Evolutionary conservation across 2,329 filamentous ascomycete genomes (phyloP).

Genomic region (Diaporthe destruens): DNA sequence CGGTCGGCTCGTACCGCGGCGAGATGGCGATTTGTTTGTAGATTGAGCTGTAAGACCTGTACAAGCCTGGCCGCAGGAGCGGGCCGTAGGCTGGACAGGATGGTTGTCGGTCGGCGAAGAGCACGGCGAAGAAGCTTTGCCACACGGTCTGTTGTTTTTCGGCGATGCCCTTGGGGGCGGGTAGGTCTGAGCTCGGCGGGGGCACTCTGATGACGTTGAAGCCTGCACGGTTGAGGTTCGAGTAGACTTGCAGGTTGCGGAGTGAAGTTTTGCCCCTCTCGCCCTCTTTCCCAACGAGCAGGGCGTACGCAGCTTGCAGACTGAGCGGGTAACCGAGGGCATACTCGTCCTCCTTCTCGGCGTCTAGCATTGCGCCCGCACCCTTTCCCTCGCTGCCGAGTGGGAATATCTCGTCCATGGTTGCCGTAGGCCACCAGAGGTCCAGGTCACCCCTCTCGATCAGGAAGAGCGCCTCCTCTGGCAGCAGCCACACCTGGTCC

Average conservation of each 20-base stretch:
- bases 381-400: slow-evolving; percentile 45
- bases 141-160: slow-evolving; percentile 53
- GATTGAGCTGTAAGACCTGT: slow-evolving; percentile 76
- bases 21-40: slow-evolving; percentile 83
- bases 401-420: slow-evolving; percentile 64
- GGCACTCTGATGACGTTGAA: slow-evolving; percentile 84
- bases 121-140: slow-evolving; percentile 67
- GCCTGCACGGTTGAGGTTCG: slow-evolving; percentile 83
- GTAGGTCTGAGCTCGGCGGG: slow-evolving; percentile 38
- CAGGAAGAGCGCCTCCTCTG: slow-evolving; percentile 91
- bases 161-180: slow-evolving; percentile 36
- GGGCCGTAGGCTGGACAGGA: slow-evolving; percentile 62
- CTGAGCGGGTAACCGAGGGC: slow-evolving; percentile 84
- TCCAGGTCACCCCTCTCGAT: slow-evolving; percentile 90
- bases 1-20: slow-evolving; percentile 72
- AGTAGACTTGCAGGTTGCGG: slow-evolving; percentile 89
- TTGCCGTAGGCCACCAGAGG: slow-evolving; percentile 80
- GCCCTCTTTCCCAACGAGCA: slow-evolving; percentile 79
- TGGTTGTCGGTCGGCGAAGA: slow-evolving; percentile 49
- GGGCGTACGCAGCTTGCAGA: slow-evolving; percentile 88
- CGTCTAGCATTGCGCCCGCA: slow-evolving; percentile 45
- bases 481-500: slow-evolving; percentile 83
- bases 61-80: slow-evolving; percentile 72
- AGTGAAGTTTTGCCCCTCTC: slow-evolving; percentile 72
- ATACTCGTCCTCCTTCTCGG: slow-evolving; percentile 60